These are phyloP conservation scores for Saturnispora zaruensis DNA, from an alignment of 805 yeast genomes.

Conservation along the genomic window DNA sequence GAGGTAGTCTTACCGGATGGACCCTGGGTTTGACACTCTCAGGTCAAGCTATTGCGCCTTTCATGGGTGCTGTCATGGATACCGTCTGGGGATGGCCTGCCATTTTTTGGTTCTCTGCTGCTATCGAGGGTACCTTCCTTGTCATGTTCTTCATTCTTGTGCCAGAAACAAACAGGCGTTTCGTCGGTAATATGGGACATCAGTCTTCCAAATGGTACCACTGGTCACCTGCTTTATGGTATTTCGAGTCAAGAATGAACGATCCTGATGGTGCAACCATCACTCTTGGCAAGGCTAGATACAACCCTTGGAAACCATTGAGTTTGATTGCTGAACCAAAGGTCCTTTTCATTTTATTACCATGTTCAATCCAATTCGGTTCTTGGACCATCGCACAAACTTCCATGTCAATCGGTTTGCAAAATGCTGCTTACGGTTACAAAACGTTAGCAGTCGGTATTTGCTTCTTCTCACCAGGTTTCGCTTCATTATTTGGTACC, in stretches of 20 bases:
- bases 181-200: constrained; percentile 71
- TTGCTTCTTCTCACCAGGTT: constrained; percentile 68
- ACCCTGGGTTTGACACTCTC: constrained; percentile 55
- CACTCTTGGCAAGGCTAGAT: constrained; percentile 11
- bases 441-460: constrained; percentile 53
- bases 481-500: constrained; percentile 56
- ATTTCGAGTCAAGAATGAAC: constrained; percentile 24
- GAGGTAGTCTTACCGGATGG: constrained; percentile 67
- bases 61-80: constrained; percentile 49
- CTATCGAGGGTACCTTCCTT: constrained; percentile 46
- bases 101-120: constrained; percentile 67
- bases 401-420: constrained; percentile 49
- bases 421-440: constrained; percentile 39
- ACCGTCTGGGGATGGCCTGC: constrained; percentile 63
- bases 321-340: constrained; percentile 14
- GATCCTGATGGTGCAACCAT: not conserved
- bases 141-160: constrained; percentile 31
- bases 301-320: constrained; percentile 24
- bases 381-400: constrained; percentile 66
- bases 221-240: constrained; percentile 36
- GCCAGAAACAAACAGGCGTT: constrained; percentile 70
- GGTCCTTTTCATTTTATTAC: constrained; percentile 39
- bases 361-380: constrained; percentile 57
- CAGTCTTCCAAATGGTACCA: constrained; percentile 37
- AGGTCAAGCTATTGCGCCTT: constrained; percentile 74